Evolutionary conservation across 2,329 filamentous ascomycete genomes (phyloP).

Genomic region (Sclerotinia borealis): DNA sequence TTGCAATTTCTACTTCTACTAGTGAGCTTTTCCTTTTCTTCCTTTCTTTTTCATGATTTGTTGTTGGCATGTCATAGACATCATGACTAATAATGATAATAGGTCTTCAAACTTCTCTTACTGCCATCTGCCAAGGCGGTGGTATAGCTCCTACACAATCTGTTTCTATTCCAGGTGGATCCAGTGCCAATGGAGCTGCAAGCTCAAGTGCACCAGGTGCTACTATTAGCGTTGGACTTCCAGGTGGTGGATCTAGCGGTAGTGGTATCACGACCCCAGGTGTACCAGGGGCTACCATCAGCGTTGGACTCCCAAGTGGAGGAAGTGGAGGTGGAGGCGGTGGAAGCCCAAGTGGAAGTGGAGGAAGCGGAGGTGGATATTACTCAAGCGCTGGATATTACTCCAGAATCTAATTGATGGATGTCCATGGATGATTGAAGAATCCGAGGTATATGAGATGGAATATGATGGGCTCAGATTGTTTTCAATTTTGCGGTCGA

Average conservation of each 20-base stretch:
- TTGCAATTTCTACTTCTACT: background rate
- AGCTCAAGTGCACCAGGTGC: background rate
- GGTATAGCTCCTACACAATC: background rate
- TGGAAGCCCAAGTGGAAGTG: background rate
- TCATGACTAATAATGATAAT: background rate
- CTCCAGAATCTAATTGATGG: background rate
- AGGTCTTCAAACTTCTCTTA: conserved; percentile 1
- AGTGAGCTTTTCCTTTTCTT: background rate
- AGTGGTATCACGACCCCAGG: background rate
- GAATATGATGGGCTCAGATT: background rate
- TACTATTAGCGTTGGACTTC: background rate
- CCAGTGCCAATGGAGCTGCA: background rate
- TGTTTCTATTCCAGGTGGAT: background rate
- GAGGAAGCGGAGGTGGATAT: background rate
- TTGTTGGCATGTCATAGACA: background rate
- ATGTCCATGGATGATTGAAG: too few relatives aligned
- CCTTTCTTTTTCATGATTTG: too few relatives aligned
- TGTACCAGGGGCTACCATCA: conserved; percentile 1
- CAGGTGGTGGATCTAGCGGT: background rate
- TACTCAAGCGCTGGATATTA: conserved; percentile 4
- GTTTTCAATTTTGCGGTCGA: background rate
- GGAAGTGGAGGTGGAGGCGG: background rate
- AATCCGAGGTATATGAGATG: background rate
- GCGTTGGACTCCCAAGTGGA: background rate
- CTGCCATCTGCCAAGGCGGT: background rate